Evolutionary conservation across 2,329 filamentous ascomycete genomes (phyloP), one percentile per base, ranked within the genome.

Genomic region (Fusarium secorum): DNA sequence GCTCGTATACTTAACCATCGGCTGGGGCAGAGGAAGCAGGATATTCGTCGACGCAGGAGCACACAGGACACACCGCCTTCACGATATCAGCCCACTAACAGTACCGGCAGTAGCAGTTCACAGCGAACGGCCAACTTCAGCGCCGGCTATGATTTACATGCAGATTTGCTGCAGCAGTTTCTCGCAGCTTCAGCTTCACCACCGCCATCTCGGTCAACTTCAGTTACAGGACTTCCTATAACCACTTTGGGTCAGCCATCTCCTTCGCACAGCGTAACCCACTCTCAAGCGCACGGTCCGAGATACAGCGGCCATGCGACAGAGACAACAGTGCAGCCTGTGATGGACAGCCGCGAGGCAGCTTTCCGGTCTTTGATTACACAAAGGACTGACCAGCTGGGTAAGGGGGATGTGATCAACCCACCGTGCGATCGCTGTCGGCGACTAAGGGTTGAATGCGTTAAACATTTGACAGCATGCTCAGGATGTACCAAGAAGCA

Each of bases 401-500:
- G 87, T 51, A 90, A 92, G 51, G 93, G 93, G 7, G 91, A 94
- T 59, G 84, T 88, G 10, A 92, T 97, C 52, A 81, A 89, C n/a
- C 94, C 94, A 14, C 93, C 93, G 0, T 97, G 94, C 77, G 94
- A 97, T 78, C 86, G 93, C 39, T 97, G 94, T 78, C 87, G 94
- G 46, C 87, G 94, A 33, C 84, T 97, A 20, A 90, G 92, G 71
- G 93, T 94, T 82, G 89, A 93, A 63, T 97, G 94, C 68, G 84
- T 95, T 51, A 97, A 97, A 81, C 93, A 97, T 69, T 84, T 96
- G 41, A 97, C 93, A 0, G 93, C 93, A 13, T 97, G 94, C 77
- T 89, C 91, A 79, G 93, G 93, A 26, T 97, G 94, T 79, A 97
- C 94, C 0, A 95, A 93, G 79, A 97, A 97, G 78, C 94, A 97